Conservation (phyloP, 1,284 basidiomycete species). For the Moniliophthora roreri region DNA sequence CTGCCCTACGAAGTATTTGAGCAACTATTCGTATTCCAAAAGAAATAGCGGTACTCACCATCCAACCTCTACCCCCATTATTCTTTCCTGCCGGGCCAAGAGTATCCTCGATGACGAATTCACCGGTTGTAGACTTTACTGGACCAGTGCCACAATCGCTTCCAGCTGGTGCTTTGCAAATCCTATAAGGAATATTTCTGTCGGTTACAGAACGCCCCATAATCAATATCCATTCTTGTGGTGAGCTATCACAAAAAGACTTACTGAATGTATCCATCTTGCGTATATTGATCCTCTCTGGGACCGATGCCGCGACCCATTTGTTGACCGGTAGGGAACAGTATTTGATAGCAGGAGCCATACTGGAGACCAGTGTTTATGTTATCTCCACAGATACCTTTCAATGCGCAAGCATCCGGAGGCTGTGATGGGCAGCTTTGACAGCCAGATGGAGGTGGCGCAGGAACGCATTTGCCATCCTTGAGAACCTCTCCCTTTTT, state of each 20-base stretch:
- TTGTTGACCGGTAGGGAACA: conserved; percentile 5
- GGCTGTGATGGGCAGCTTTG: conserved; percentile 3
- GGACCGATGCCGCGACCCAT: neutral
- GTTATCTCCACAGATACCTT: conserved; percentile 2
- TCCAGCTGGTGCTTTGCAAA: neutral
- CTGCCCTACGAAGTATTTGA: neutral
- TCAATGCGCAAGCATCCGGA: neutral
- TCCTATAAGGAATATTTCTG: conserved; percentile 6
- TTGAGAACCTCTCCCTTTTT: neutral
- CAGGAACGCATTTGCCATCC: neutral
- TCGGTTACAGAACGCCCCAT: too few species aligned
- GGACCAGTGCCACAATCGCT: conserved; percentile 6
- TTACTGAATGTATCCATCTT: conserved; percentile 7
- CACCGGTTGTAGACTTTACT: neutral
- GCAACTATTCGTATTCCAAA: too few species aligned
- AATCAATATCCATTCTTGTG: too few species aligned
- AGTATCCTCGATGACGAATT: conserved; percentile 3
- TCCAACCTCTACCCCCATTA: neutral
- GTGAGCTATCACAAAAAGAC: neutral
- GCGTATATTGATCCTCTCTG: neutral
- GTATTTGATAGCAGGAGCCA: conserved; percentile 5
- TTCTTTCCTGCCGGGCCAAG: neutral
- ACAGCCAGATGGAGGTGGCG: neutral
- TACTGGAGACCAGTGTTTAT: conserved; percentile 2
- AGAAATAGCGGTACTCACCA: neutral